Base-by-base conservation (phyloP, 139 green algal species). In the Edaphochlamys debaryana region DNA sequence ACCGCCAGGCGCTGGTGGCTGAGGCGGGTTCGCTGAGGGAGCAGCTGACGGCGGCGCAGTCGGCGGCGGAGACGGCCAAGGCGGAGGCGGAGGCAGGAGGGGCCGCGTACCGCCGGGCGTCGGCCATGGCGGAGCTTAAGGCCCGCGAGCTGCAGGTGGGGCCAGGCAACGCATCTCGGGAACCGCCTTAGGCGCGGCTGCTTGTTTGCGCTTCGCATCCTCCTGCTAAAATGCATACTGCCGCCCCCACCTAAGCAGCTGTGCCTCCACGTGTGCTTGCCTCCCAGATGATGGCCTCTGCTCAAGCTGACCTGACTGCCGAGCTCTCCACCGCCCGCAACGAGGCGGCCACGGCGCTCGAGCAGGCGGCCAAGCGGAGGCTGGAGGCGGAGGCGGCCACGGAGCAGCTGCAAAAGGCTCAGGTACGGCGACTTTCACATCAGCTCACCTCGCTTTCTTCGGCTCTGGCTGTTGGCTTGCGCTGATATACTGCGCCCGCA, bases 71-170 rank as follows among this genome's bases (percentile, higher is more conserved):
- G 42, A 2, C 34, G 32, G 42, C 42, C 32, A 4, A 11, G 45
- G 29, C 25, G 4, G 62, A 82, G 42, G 63, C 45, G 41, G 76
- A 48, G 23, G 76, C 67, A 1, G 9, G 22, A 2, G 62, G n/a
- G 22, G 76, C 36, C 30, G 62, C 76, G 30, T 30, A 69, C 11
- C 76, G 64, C 20, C 41, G n/a, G 7, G 42, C 63, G n/a, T 42
- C 67, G 62, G 76, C 76, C 32, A 20, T 38, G n/a, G 63, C 76
- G 76, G 76, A 62, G 64, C 58, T 40, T 9, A 38, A 37, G 32
- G n/a, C 42, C 42, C 38, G 42, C 32, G 60, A 82, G 42, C 42
- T 82, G 62, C 76, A 73, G 76, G 63, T 78, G 32, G 1, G 45
- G 62, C n/a, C n/a, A n/a, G n/a, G n/a, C n/a, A n/a, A n/a, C n/a